Base-by-base conservation (phyloP, 2,329 filamentous ascomycete genomes). In the Clathrospora elynae region DNA sequence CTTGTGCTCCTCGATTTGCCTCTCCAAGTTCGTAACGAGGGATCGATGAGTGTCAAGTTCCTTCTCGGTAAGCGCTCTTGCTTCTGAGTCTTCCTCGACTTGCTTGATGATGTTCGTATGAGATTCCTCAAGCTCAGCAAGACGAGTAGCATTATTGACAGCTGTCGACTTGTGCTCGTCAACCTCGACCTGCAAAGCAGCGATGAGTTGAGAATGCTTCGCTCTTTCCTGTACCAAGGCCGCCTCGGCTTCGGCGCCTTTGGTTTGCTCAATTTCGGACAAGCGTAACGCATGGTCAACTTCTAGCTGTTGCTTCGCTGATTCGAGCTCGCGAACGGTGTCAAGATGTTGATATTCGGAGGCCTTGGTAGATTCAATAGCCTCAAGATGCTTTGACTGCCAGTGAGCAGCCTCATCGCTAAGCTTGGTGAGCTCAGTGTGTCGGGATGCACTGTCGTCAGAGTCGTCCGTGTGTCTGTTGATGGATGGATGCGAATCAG, bases 111-210 rank as follows among this genome's bases (percentile, higher is more conserved):
- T 81, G 17, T 79, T 78, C 20, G 79, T 70, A 63, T 95, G 86
- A 3, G 85, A 81, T 51, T 84, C 73, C 68, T 96, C 90, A 10
- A 96, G 77, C 53, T 87, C 81, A 3, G 83, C 78, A 19, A 96
- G 84, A 58, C 85, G 88, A 25, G 79, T 66, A 9, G 83, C 76
- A 58, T 91, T 88, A 53, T 75, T 78, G 51, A 80, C 79, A 57
- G 95, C 85, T 24, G 87, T 81, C 3, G 79, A 74, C 72, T 88
- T 91, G 72, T 95, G 90, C 63, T 90, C 84, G 36, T 91, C 84
- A 38, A 96, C 85, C 64, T 95, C 86, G 46, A 73, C 78, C 50
- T 87, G 86, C 28, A 96, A 72, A 14, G 73, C 64, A 39, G 78
- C 75, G 8, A 83, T 71, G 14, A 78, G 76, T 24, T 79, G 75